Base-by-base conservation (phyloP, 179 eudicot genomes). In the Beta corolliflora region DNA sequence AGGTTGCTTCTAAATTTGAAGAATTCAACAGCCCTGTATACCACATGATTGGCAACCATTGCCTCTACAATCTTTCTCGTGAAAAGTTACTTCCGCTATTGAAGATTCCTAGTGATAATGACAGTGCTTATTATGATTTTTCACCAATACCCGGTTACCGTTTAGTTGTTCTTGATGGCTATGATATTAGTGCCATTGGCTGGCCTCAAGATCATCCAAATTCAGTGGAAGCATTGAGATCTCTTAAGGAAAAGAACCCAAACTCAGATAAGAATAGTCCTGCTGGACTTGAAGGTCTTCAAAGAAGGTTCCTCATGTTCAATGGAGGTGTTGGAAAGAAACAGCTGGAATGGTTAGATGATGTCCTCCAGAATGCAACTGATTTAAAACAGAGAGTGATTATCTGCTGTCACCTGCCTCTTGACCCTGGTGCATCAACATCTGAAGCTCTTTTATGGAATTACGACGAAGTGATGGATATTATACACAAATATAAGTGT, bases 1-100 rank as follows among this genome's bases (percentile, higher is more conserved):
- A 86, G 86, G 80, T 94, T 18, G 84, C 83, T 66, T 54, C 76
- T n/a, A 93, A 94, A 83, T 96, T 96, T 71, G 92, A 91, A 25
- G 86, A 64, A 64, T 94, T 92, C 56, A 79, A 88, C 81, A 97
- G 98, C 61, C 89, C 89, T 8, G 93, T 91, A 45, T 88, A 94
- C 84, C 99, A 96, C 86, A 91, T 96, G 99, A 92, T 96, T 76
- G 99, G 99, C 45, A 96, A 96, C 82, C 99, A 96, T 80, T 96
- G 99, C 85, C 97, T 96, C 12, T 94, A 96, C 81, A 96, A 94
- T 84, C 95, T 96, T 21, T 92, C 98, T 60, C 97, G 99, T 18
- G 87, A 89, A 64, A 83, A 88, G 41, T 84, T 96, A 73, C 97
- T 94, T 78, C 98, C 97, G 0, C 16, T 96, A n/a, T 81, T 94